Evolutionary conservation across 2,329 filamentous ascomycete species (phyloP).

Genomic region (Ophiosphaerella herpotricha): DNA sequence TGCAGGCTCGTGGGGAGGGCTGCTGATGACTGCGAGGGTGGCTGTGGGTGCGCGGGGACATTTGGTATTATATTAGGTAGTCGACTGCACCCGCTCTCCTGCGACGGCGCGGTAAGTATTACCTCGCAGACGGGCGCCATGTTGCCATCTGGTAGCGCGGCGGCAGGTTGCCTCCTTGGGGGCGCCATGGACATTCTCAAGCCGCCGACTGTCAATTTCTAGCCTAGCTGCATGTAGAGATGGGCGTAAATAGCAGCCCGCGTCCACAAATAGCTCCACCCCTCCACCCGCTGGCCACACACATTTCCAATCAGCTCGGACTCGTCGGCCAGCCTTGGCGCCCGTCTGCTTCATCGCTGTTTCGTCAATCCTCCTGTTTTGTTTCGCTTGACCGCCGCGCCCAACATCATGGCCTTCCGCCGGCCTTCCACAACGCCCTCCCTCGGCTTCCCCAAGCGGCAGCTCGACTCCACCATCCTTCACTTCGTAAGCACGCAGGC

Average conservation of each 20-base stretch:
- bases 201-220: not conserved
- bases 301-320: not conserved
- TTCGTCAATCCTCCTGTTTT: not conserved
- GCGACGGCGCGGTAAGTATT: too few relatives aligned
- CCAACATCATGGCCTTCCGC: too few relatives aligned
- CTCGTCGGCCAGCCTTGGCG: not conserved
- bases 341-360: conserved; percentile 2
- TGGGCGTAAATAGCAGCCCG: not conserved
- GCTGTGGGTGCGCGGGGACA: conserved; percentile 6
- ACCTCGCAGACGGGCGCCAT: not conserved
- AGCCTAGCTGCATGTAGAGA: too few relatives aligned
- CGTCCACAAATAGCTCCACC: conserved; percentile 1
- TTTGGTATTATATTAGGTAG: not conserved
- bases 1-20: conserved; percentile 1
- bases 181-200: not conserved
- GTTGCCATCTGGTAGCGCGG: not conserved
- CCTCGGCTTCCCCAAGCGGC: conserved; percentile 22
- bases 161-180: not conserved
- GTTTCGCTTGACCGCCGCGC: not conserved
- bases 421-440: not conserved
- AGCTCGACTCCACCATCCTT: conserved; percentile 65
- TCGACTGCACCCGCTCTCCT: too few relatives aligned
- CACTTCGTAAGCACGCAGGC: conserved; percentile 69
- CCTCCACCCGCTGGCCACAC: not conserved
- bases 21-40: conserved; percentile 5